Percentiles rank a stretch among this genome's conserved stretches.
Conservation (phyloP, 257 asterid genomes). For the Penstemon davidsonii region DNA sequence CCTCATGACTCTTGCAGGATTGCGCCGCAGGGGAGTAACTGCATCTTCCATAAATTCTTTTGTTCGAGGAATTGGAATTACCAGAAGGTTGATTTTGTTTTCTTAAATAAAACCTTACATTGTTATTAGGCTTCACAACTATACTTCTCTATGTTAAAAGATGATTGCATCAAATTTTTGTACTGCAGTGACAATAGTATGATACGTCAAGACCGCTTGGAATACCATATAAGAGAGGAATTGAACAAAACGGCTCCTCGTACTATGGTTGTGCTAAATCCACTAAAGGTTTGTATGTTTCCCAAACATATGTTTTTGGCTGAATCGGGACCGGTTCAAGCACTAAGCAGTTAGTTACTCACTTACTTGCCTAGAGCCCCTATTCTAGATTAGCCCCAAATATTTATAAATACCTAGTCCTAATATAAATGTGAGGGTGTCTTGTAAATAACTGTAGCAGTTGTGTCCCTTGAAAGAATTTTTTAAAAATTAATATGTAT, state of each 20-base stretch:
- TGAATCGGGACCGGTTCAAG: too few species aligned
- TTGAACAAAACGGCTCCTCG: constrained; percentile 80
- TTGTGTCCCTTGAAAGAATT: too few species aligned
- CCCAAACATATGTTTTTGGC: too few species aligned
- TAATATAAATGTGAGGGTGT: too few species aligned
- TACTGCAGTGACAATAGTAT: constrained; percentile 76
- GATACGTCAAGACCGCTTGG: constrained; percentile 82
- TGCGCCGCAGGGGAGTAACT: constrained; percentile 93
- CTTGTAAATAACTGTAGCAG: too few species aligned
- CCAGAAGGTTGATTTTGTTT: constrained; percentile 67
- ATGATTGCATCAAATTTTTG: constrained; percentile 14
- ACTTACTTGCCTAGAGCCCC: too few species aligned
- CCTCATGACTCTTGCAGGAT: constrained; percentile 88
- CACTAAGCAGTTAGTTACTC: too few species aligned
- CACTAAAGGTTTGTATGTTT: constrained; percentile 59
- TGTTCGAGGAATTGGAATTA: constrained; percentile 90
- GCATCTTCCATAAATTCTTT: constrained; percentile 82
- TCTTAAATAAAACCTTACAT: background rate
- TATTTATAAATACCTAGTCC: too few species aligned
- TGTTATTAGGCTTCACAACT: background rate
- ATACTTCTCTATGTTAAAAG: constrained; percentile 16
- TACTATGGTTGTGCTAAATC: constrained; percentile 81
- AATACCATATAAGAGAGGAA: constrained; percentile 89
- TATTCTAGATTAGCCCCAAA: too few species aligned
- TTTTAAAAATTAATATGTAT: too few species aligned